Conservation (phyloP, 208 protist genomes). For the Willaertia magna region DNA sequence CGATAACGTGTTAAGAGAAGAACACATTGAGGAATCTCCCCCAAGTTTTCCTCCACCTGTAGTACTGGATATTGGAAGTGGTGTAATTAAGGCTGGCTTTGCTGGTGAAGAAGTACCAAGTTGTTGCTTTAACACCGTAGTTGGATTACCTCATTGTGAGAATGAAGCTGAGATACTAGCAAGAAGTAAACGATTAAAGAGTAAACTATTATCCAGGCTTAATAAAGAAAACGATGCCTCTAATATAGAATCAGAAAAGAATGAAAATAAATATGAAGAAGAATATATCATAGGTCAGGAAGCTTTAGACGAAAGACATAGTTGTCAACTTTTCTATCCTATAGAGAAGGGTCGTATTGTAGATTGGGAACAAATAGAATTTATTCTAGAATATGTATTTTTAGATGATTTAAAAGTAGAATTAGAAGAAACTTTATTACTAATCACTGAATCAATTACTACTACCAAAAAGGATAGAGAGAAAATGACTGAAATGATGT, state of each 20-base stretch:
- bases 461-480: conserved; percentile 23
- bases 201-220: not conserved
- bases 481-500: conserved; percentile 30
- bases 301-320: conserved; percentile 33
- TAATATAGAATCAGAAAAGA: not conserved
- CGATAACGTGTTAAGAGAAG: too few species aligned
- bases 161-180: not conserved
- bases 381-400: conserved; percentile 16
- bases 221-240: not conserved
- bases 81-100: conserved; percentile 41
- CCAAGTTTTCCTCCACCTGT: conserved; percentile 3
- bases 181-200: not conserved
- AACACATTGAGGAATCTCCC: too few species aligned
- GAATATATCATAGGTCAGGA: conserved; percentile 46
- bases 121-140: conserved; percentile 33
- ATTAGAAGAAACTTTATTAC: conserved; percentile 13
- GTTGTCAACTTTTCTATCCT: not conserved
- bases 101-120: conserved; percentile 40
- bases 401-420: conserved; percentile 21
- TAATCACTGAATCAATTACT: conserved; percentile 23
- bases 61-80: conserved; percentile 25
- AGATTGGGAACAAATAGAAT: conserved; percentile 29
- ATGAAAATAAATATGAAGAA: not conserved
- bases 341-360: conserved; percentile 12
- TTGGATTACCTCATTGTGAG: conserved; percentile 25